A percentile compares a stretch with the other conserved stretches of the same genome.
Evolutionary conservation across 2,329 filamentous ascomycete species (phyloP).

Genomic region (Fusarium sp.): DNA sequence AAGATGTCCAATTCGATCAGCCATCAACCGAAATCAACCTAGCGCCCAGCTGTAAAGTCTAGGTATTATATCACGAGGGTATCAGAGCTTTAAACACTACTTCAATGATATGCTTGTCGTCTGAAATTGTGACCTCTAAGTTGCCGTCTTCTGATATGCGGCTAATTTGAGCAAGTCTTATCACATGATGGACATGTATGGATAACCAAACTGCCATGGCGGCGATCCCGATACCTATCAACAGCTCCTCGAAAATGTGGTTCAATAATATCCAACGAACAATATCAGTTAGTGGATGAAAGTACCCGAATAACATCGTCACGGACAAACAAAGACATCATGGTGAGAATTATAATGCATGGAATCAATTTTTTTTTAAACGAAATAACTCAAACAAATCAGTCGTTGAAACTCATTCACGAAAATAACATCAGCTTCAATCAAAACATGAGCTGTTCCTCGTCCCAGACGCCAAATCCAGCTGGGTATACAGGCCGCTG

Average conservation of each 20-base stretch:
- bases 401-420: slow-evolving; percentile 27
- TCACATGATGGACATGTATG: neutral
- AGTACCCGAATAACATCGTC: neutral
- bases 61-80: slow-evolving; percentile 24
- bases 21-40: slow-evolving; percentile 12
- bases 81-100: neutral
- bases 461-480: slow-evolving; percentile 50
- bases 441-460: slow-evolving; percentile 46
- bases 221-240: neutral
- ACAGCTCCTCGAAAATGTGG: neutral
- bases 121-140: neutral
- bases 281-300: neutral
- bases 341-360: neutral
- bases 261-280: neutral
- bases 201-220: neutral
- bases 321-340: neutral
- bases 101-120: neutral
- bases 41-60: slow-evolving; percentile 15
- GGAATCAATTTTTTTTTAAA: slow-evolving; percentile 28
- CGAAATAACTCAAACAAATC: slow-evolving; percentile 32
- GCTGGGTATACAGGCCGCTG: slow-evolving; percentile 47
- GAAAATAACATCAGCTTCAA: slow-evolving; percentile 40
- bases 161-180: slow-evolving; percentile 23
- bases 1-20: neutral
- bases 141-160: neutral